Evolutionary conservation across 306 rosid species (phyloP), one percentile per base, ranked within the genome.

Genomic region (Carpinus fangiana): DNA sequence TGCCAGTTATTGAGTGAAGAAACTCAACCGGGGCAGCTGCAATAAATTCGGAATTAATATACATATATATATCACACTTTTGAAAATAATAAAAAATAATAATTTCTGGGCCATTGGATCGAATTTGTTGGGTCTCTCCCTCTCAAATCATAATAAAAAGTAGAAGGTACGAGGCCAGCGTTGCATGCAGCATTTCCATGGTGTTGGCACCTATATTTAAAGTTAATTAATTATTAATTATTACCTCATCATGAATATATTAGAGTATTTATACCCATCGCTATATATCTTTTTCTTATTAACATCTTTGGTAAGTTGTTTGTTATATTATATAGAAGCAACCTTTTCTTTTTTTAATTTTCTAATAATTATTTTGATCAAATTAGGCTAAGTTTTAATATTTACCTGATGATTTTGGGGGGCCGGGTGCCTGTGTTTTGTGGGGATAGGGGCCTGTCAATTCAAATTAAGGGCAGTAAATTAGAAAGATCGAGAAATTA

Each of bases 1-100:
- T 82, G 77, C 84, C 76, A 7, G 84, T 87, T 20, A 94, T 88
- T 70, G 97, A 77, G 89, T 94, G 97, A 56, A 94, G 72, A 56
- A 94, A 82, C 73, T 85, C 81, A 45, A 92, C 73, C 2, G 91
- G 89, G 8, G 45, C 81, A 14, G 79, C 97, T 91, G 87, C 85
- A 72, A 10, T 28, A 16, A 59, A 31, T 65, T 52, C 80, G 62
- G n/a, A 21, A 11, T 31, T 31, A 31, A 31, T 43, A 28, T 28
- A 28, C 1, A 28, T 28, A 28, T 28, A 28, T 28, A 28, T 28
- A 28, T 28, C n/a, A n/a, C 26, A 23, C 26, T 23, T 23, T 23
- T 23, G 26, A 23, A 23, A 28, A 28, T 28, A 28, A 28, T 1
- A 28, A 28, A 1, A 28, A 31, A 31, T 1, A 31, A 31, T 31